Evolutionary conservation across 2,329 filamentous ascomycete genomes (phyloP).

Genomic region (Fusarium sulawesiense): DNA sequence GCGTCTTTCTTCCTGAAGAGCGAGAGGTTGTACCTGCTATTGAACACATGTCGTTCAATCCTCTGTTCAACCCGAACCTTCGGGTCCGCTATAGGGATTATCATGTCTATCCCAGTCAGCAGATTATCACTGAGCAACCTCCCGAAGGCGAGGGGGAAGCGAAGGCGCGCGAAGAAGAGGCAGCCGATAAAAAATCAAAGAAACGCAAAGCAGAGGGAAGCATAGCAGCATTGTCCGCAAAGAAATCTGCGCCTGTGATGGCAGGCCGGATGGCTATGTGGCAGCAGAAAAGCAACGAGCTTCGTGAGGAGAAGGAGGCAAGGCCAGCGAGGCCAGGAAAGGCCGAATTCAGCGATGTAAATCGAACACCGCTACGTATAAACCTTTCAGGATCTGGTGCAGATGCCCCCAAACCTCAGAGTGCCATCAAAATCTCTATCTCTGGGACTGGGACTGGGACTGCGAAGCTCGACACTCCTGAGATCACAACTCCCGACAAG

Average conservation of each 20-base stretch:
- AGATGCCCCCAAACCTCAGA: constrained; percentile 36
- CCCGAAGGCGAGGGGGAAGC: constrained; percentile 50
- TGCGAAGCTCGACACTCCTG: constrained; percentile 32
- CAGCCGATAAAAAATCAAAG: constrained; percentile 58
- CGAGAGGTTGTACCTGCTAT: constrained; percentile 65
- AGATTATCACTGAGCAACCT: constrained; percentile 66
- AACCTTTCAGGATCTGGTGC: constrained; percentile 28
- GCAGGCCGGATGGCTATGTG: constrained; percentile 58
- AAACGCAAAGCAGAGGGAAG: constrained; percentile 64
- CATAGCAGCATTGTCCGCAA: constrained; percentile 46
- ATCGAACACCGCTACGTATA: constrained; percentile 40
- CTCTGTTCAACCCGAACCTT: constrained; percentile 74
- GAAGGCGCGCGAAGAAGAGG: constrained; percentile 44
- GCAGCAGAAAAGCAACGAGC: constrained; percentile 58
- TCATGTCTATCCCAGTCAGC: constrained; percentile 75
- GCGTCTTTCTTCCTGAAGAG: constrained; percentile 82
- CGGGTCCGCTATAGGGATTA: constrained; percentile 82
- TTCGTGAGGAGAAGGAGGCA: constrained; percentile 45
- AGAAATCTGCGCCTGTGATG: constrained; percentile 59
- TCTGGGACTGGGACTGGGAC: constrained; percentile 41
- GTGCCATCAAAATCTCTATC: constrained; percentile 51
- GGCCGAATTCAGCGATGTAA: constrained; percentile 26
- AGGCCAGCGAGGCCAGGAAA: constrained; percentile 9
- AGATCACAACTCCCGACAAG: constrained; percentile 15
- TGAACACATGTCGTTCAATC: constrained; percentile 75